Percentiles rank a stretch among this genome's conserved stretches.
phyloP scores from a whole-genome alignment of 2,329 filamentous ascomycete species.

The Fusarium abutilonis region DNA sequence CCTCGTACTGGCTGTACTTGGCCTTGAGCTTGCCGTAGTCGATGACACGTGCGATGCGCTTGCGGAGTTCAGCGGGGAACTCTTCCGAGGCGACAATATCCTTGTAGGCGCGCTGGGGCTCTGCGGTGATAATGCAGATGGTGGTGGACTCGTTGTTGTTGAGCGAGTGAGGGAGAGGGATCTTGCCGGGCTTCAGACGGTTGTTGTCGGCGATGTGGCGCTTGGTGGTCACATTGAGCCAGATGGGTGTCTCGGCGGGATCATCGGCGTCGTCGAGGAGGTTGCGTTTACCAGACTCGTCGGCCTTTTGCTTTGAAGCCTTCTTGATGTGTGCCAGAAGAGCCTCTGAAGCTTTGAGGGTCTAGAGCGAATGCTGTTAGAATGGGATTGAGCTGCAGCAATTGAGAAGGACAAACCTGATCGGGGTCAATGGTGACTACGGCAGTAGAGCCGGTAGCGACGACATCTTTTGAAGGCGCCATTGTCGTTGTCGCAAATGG shows the following conservation, averaged over 20 bases:
- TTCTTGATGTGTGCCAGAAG: constrained; percentile 70
- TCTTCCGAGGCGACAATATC: constrained; percentile 80
- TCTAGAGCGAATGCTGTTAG: constrained; percentile 51
- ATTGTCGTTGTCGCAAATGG: constrained; percentile 50
- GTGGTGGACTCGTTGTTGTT: constrained; percentile 71
- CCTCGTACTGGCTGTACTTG: constrained; percentile 91
- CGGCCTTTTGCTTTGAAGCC: constrained; percentile 59
- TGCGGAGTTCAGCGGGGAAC: constrained; percentile 73
- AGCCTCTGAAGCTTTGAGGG: constrained; percentile 70
- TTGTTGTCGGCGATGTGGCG: constrained; percentile 76
- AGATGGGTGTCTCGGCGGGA: constrained; percentile 63
- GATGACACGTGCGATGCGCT: constrained; percentile 79
- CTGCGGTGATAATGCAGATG: constrained; percentile 87
- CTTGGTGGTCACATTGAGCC: constrained; percentile 72
- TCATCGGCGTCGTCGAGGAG: constrained; percentile 61
- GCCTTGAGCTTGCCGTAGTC: constrained; percentile 81
- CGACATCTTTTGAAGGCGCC: constrained; percentile 56
- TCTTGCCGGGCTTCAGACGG: constrained; percentile 84
- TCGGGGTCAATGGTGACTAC: constrained; percentile 53
- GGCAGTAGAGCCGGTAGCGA: constrained; percentile 46
- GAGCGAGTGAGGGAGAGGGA: constrained; percentile 79
- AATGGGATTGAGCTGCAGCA: neutral
- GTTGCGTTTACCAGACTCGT: constrained; percentile 63
- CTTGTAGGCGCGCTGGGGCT: constrained; percentile 87
- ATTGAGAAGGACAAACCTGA: constrained; percentile 48